These are phyloP conservation scores for Friedmanniomyces endolithicus DNA, from an alignment of 495 filamentous ascomycete genomes.

Conservation along the genomic window DNA sequence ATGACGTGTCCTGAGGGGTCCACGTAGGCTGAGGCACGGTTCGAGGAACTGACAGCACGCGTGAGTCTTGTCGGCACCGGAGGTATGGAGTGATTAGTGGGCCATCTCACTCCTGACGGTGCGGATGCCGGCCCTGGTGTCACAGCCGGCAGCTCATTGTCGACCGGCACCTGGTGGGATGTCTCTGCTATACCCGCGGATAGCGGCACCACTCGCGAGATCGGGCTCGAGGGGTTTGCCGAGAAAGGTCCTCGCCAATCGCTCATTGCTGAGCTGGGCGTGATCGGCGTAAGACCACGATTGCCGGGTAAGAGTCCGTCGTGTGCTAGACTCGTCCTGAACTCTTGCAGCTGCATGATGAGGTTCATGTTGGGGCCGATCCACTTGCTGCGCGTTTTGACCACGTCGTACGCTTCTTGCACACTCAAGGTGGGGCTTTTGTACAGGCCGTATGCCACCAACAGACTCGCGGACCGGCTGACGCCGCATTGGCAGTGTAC, in stretches of 20 bases:
- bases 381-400: slow-evolving; percentile 84
- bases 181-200: slow-evolving; percentile 3
- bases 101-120: slow-evolving; percentile 20
- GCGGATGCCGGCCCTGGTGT: slow-evolving; percentile 22
- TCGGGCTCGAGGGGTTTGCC: background rate
- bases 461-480: slow-evolving; percentile 88
- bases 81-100: background rate
- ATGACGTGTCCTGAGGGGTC: slow-evolving; percentile 20
- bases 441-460: slow-evolving; percentile 92
- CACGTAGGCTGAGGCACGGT: slow-evolving; percentile 18
- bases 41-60: slow-evolving; percentile 12
- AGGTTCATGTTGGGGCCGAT: slow-evolving; percentile 97
- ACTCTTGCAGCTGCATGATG: slow-evolving; percentile 94
- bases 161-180: background rate
- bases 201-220: background rate
- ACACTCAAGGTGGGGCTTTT: slow-evolving; percentile 77
- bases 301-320: slow-evolving; percentile 14
- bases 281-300: slow-evolving; percentile 14
- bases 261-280: slow-evolving; percentile 16
- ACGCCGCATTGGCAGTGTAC: slow-evolving; percentile 94
- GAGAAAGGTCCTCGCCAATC: slow-evolving; percentile 18
- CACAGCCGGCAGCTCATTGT: background rate
- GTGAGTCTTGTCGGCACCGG: slow-evolving; percentile 2
- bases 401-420: slow-evolving; percentile 83
- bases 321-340: slow-evolving; percentile 54